Conservation (phyloP, 805 yeast species). For the Scheffersomyces ergatensis region DNA sequence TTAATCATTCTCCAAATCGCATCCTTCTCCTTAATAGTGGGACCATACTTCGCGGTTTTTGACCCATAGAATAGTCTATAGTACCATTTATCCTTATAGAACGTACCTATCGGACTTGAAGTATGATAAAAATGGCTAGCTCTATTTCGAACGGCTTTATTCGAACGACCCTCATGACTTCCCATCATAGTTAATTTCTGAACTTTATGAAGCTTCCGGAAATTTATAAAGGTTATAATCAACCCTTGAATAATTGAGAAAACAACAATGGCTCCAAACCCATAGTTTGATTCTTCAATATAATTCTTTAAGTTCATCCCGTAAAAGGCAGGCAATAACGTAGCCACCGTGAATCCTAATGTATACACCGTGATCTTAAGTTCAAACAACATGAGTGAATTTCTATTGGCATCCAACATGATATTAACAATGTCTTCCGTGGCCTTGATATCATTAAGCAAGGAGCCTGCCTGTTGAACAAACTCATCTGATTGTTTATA, state of each 20-base stretch:
- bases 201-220: conserved; percentile 56
- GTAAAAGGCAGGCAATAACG: conserved; percentile 81
- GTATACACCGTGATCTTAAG: conserved; percentile 81
- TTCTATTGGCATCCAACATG: conserved; percentile 87
- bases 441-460: conserved; percentile 78
- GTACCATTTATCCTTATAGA: conserved; percentile 13
- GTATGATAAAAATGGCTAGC: conserved; percentile 2
- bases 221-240: conserved; percentile 53
- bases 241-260: conserved; percentile 54
- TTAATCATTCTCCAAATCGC: conserved; percentile 44
- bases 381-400: conserved; percentile 84
- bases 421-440: conserved; percentile 93
- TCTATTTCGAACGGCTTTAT: neutral
- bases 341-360: conserved; percentile 80
- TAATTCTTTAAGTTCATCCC: conserved; percentile 84
- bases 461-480: conserved; percentile 84
- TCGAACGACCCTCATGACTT: neutral
- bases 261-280: conserved; percentile 58
- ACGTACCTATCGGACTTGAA: conserved; percentile 7
- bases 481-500: conserved; percentile 90
- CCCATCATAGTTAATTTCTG: conserved; percentile 65
- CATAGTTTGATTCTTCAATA: conserved; percentile 64
- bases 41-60: conserved; percentile 25
- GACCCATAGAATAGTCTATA: conserved; percentile 25
- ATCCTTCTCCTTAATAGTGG: conserved; percentile 35